A percentile compares a stretch with the other conserved stretches of the same genome.
Evolutionary conservation across 2,329 filamentous ascomycete species (phyloP).

Genomic region (Fusarium pseudoanthophilum): DNA sequence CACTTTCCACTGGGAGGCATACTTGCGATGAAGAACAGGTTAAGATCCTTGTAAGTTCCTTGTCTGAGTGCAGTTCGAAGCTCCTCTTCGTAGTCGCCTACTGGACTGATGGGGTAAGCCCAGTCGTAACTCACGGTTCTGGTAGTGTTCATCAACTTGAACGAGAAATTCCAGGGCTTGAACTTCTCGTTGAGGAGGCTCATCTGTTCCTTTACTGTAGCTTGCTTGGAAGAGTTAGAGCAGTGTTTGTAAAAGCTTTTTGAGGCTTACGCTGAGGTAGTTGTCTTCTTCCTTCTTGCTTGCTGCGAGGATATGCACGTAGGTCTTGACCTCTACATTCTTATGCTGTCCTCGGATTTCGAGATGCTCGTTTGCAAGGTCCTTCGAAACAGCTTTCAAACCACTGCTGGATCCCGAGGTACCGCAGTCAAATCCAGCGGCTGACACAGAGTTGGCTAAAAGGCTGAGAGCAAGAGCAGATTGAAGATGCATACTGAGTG

Average conservation of each 20-base stretch:
- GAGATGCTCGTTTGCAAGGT: not conserved
- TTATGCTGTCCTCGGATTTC: not conserved
- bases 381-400: not conserved
- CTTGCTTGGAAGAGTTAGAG: not conserved
- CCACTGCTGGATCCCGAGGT: not conserved
- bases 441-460: not conserved
- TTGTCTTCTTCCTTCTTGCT: constrained; percentile 23
- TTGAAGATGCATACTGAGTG: constrained; percentile 2
- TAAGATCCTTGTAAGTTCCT: constrained; percentile 22
- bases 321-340: constrained; percentile 14
- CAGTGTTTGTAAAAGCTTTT: no score
- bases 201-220: not conserved
- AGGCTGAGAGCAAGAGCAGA: constrained; percentile 8
- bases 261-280: constrained; percentile 1
- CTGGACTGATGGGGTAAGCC: not conserved
- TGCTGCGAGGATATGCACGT: constrained; percentile 15
- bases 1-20: constrained; percentile 16
- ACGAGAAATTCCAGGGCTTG: constrained; percentile 14
- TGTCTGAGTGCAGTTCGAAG: constrained; percentile 6
- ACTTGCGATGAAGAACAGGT: constrained; percentile 6
- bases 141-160: constrained; percentile 15
- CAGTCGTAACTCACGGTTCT: constrained; percentile 13
- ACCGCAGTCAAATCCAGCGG: not conserved
- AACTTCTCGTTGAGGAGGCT: constrained; percentile 3
- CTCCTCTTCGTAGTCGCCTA: not conserved